Percentiles rank a stretch among this genome's conserved stretches.
These are phyloP conservation scores for Naegleria gruberi DNA, from an alignment of 208 protist species.

Conservation along the genomic window DNA sequence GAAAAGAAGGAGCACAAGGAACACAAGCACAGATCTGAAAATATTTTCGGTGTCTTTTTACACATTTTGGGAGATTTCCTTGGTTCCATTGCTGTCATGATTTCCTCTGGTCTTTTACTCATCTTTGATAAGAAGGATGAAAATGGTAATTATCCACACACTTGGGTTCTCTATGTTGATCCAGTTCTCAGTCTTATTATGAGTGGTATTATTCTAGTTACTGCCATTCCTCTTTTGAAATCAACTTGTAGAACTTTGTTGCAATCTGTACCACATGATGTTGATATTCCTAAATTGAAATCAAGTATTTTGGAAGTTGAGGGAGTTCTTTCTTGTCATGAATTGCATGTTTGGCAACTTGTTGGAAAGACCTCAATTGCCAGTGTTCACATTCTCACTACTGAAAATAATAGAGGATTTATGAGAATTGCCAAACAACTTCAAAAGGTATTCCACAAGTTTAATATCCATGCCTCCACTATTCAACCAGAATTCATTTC, in stretches of 20 bases:
- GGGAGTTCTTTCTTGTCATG: constrained; percentile 44
- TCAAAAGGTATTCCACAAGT: constrained; percentile 47
- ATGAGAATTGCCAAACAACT: constrained; percentile 28
- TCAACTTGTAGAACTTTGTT: constrained; percentile 41
- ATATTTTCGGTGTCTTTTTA: constrained; percentile 53
- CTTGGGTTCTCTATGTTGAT: constrained; percentile 46
- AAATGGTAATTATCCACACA: neutral
- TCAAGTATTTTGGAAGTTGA: constrained; percentile 21
- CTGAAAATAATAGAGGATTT: constrained; percentile 6
- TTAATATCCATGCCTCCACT: constrained; percentile 49
- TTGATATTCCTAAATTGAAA: constrained; percentile 38
- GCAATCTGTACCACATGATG: constrained; percentile 37
- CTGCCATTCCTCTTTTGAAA: constrained; percentile 35
- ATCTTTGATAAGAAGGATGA: constrained; percentile 20
- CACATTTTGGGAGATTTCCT: constrained; percentile 55
- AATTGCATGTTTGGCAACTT: constrained; percentile 60
- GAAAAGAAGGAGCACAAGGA: neutral
- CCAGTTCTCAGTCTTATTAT: constrained; percentile 44
- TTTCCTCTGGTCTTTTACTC: constrained; percentile 39
- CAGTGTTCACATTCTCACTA: constrained; percentile 36
- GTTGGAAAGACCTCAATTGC: constrained; percentile 38
- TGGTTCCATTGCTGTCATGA: constrained; percentile 47
- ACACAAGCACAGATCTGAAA: constrained; percentile 3
- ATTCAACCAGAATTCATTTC: constrained; percentile 55
- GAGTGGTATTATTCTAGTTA: constrained; percentile 41